Base-by-base conservation (phyloP, 2,329 filamentous ascomycete species). In the Chrysoporthe austroafricana region DNA sequence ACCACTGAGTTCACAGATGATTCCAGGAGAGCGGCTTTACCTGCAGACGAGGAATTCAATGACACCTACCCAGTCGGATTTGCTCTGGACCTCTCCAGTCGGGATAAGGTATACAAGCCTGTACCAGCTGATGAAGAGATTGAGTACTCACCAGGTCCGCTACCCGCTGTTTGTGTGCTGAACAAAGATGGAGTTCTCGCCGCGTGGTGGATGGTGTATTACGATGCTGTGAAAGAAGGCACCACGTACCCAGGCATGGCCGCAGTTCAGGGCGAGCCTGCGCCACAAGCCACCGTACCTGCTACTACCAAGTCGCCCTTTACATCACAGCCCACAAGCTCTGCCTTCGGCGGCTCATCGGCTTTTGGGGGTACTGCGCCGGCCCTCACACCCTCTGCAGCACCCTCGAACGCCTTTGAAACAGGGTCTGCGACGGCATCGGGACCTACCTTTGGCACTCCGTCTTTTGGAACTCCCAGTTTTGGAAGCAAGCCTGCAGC, bases 131-230 rank as follows among this genome's bases (percentile, higher is more conserved):
- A 96, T 70, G 88, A 87, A 70, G 91, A 97, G 74, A 88, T 96
- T 59, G 86, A 91, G 43, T 87, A 94, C 73, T 96, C 94, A 4
- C 85, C 90, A 0, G 89, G 88, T 1, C 95, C 96, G 14, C 80
- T 98, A 9, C 96, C 96, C 6, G 93, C 90, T 13, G 83, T 97
- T 54, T 90, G 96, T 84, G 85, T 93, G 42, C 82, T 99, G 18
- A 98, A 96, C 69, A 90, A 97, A 72, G 93, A 97, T 74, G 96
- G 96, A 71, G 81, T 97, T 11, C 82, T 99, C 18, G 89, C 88
- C 58, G 86, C 89, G 14, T 99, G 95, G 94, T 97, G 95, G 93
- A 80, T 98, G 56, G 86, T 98, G 26, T 97, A 97, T 79, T 88
- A 91, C 46, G 93, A 96, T 54, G 94, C 95, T 1, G 89, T 99